Evolutionary conservation across 108 stramenopile genomes (phyloP).

Genomic region (Cyclotella atomus): DNA sequence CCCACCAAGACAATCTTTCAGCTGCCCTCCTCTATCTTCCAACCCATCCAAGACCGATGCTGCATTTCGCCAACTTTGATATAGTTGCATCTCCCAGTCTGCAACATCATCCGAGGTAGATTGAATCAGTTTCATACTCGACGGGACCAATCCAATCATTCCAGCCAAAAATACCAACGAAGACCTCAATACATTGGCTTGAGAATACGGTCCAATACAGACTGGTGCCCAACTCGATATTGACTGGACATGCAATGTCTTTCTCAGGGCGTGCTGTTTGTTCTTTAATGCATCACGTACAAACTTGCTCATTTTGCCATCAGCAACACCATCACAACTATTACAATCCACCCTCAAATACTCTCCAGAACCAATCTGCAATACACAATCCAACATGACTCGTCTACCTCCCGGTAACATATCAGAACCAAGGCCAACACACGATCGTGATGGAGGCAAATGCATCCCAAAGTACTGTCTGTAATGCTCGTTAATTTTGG

Average conservation of each 20-base stretch:
- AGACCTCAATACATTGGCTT: conserved; percentile 89
- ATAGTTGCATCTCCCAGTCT: conserved; percentile 66
- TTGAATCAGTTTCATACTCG: conserved; percentile 80
- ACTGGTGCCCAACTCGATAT: conserved; percentile 96
- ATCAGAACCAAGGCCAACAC: conserved; percentile 75
- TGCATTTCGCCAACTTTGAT: conserved; percentile 85
- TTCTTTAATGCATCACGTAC: conserved; percentile 52
- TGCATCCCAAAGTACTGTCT: conserved; percentile 75
- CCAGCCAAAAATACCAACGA: conserved; percentile 88
- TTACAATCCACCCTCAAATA: conserved; percentile 54
- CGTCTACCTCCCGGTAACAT: conserved; percentile 75
- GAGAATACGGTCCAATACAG: conserved; percentile 98
- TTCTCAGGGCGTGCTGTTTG: conserved; percentile 60
- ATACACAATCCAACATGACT: conserved; percentile 83
- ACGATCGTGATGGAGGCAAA: conserved; percentile 84
- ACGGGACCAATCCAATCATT: conserved; percentile 91
- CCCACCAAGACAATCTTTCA: conserved; percentile 63
- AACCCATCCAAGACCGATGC: conserved; percentile 82
- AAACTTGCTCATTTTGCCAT: conserved; percentile 27
- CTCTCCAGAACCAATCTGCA: conserved; percentile 73
- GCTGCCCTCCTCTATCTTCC: conserved; percentile 64
- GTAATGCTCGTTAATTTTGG: conserved; percentile 88
- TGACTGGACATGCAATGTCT: conserved; percentile 95
- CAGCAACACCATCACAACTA: conserved; percentile 6
- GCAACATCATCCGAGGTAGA: conserved; percentile 1